Conservation (phyloP, 164 flowering plant genomes). For the Echeveria elegans region DNA sequence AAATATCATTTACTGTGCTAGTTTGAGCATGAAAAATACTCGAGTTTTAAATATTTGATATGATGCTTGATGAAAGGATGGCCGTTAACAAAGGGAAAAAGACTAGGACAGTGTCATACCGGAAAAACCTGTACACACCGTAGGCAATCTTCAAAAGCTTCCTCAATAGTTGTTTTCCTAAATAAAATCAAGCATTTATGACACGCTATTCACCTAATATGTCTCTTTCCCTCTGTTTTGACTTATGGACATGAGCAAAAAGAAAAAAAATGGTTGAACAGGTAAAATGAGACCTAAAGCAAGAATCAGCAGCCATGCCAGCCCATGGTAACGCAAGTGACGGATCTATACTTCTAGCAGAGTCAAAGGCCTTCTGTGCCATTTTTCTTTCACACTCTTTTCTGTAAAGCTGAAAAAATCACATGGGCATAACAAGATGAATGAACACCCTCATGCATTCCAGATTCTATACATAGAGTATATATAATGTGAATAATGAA, state of each 20-base stretch:
- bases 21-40: neutral
- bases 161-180: slow-evolving; percentile 49
- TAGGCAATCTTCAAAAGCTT: slow-evolving; percentile 86
- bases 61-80: neutral
- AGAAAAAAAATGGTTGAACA: neutral
- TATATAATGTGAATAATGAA: neutral
- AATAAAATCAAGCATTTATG: neutral
- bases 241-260: neutral
- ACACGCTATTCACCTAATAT: too few species aligned
- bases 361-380: slow-evolving; percentile 80
- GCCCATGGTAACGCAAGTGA: slow-evolving; percentile 98
- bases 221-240: neutral
- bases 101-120: slow-evolving; percentile 27
- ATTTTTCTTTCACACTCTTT: slow-evolving; percentile 40
- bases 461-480: neutral
- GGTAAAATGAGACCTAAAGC: slow-evolving; percentile 34
- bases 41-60: neutral
- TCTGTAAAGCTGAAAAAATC: slow-evolving; percentile 53
- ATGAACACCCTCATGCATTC: neutral
- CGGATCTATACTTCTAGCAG: slow-evolving; percentile 95
- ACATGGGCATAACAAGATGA: neutral
- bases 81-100: neutral
- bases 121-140: slow-evolving; percentile 80
- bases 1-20: too few species aligned
- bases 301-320: slow-evolving; percentile 72